These are phyloP conservation scores for Bipolaris cookei DNA, from an alignment of 2,329 filamentous ascomycete genomes.

Conservation along the genomic window DNA sequence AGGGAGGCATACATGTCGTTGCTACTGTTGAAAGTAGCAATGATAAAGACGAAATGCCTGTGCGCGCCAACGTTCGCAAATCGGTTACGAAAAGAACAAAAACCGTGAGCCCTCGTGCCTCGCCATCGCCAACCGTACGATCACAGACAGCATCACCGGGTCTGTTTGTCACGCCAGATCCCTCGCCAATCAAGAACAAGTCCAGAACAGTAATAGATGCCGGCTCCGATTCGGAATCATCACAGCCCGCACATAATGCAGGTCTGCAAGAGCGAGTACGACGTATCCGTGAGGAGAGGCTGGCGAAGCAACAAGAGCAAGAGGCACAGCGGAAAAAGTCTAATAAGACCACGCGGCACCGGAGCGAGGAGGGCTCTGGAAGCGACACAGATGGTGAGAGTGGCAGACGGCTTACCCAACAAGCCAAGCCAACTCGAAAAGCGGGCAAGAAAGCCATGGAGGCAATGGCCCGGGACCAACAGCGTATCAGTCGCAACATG, in stretches of 20 bases:
- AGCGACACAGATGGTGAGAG: slow-evolving; percentile 64
- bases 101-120: slow-evolving; percentile 23
- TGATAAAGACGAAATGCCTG: slow-evolving; percentile 41
- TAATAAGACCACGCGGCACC: slow-evolving; percentile 35
- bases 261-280: slow-evolving; percentile 75
- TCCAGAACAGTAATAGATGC: slow-evolving; percentile 3
- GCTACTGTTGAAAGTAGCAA: slow-evolving; percentile 27
- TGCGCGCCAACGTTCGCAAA: slow-evolving; percentile 28
- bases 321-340: slow-evolving; percentile 49
- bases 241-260: slow-evolving; percentile 56
- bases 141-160: slow-evolving; percentile 56
- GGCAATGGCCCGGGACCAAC: slow-evolving; percentile 94
- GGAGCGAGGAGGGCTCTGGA: slow-evolving; percentile 52
- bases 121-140: slow-evolving; percentile 23
- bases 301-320: slow-evolving; percentile 67
- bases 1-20: slow-evolving; percentile 8
- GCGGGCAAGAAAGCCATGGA: slow-evolving; percentile 94
- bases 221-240: slow-evolving; percentile 56
- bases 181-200: slow-evolving; percentile 45
- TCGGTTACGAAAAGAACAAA: slow-evolving; percentile 14
- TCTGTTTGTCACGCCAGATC: slow-evolving; percentile 63
- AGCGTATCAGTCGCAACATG: slow-evolving; percentile 86
- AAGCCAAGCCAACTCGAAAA: slow-evolving; percentile 74
- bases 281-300: slow-evolving; percentile 73
- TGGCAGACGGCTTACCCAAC: slow-evolving; percentile 65